These are phyloP conservation scores for Boletus edulis DNA, from an alignment of 768 basidiomycete species.

Conservation along the genomic window DNA sequence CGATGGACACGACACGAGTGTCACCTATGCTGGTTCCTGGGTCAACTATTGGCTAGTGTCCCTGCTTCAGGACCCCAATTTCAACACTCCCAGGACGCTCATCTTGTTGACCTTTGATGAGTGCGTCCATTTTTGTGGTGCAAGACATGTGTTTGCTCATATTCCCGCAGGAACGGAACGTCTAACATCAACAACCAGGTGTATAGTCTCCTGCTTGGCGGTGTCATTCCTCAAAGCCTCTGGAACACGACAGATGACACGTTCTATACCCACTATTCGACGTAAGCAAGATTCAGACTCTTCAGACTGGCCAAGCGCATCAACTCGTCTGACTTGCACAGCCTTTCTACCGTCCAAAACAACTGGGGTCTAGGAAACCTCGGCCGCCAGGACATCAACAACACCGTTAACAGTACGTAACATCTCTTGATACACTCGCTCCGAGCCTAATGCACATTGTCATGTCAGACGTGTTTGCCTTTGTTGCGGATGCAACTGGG, in stretches of 20 bases:
- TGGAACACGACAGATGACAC: conserved; percentile 46
- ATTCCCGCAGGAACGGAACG: conserved; percentile 21
- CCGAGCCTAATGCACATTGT: neutral
- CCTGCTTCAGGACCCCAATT: too few relatives aligned
- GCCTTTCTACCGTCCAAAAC: conserved; percentile 51
- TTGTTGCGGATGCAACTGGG: conserved; percentile 45
- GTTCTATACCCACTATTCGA: conserved; percentile 63
- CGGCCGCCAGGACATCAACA: conserved; percentile 55
- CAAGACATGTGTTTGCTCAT: neutral
- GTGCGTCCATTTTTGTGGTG: too few relatives aligned
- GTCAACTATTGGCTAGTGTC: too few relatives aligned
- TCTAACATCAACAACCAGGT: conserved; percentile 46
- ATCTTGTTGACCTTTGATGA: too few relatives aligned
- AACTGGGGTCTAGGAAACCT: conserved; percentile 63
- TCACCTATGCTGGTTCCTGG: too few relatives aligned
- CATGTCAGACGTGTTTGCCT: conserved; percentile 45
- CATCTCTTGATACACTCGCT: neutral
- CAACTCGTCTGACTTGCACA: conserved; percentile 4
- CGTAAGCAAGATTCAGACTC: conserved; percentile 13
- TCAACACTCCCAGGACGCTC: too few relatives aligned
- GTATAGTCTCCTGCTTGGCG: conserved; percentile 43
- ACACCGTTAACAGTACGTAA: conserved; percentile 27
- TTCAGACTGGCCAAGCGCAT: neutral
- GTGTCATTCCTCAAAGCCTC: conserved; percentile 41
- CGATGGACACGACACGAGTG: too few relatives aligned